phyloP scores from a whole-genome alignment of 202 grass and related monocot species.

The Panicum hallii region DNA sequence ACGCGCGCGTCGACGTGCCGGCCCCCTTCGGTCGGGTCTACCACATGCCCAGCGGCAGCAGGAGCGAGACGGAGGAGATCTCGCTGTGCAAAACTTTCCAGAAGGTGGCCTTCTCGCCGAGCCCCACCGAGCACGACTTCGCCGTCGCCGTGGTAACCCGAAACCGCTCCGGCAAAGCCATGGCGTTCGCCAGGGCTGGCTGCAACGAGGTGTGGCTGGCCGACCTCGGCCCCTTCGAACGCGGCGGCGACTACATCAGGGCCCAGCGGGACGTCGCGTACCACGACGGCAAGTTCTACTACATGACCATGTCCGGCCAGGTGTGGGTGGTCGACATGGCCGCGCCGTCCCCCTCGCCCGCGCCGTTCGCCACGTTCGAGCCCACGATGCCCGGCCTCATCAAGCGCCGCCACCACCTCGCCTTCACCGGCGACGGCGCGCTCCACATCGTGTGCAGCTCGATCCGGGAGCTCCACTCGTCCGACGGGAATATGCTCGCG shows the following conservation, averaged over 20 bases:
- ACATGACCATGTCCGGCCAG: background rate
- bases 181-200: slow-evolving; percentile 12
- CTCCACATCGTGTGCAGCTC: slow-evolving; percentile 31
- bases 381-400: background rate
- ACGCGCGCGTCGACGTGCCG: background rate
- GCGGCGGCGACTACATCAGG: background rate
- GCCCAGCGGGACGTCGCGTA: slow-evolving; percentile 13
- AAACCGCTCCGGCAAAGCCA: background rate
- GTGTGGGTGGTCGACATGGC: slow-evolving; percentile 24
- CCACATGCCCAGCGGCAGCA: no score
- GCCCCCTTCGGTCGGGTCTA: no score
- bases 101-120: slow-evolving; percentile 39
- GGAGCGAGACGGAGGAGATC: no score
- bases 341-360: no score
- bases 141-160: background rate
- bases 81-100: background rate
- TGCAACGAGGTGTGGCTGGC: background rate
- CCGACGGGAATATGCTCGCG: background rate
- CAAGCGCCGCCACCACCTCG: background rate
- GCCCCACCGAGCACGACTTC: slow-evolving; percentile 11
- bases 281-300: slow-evolving; percentile 39
- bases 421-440: slow-evolving; percentile 19
- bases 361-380: background rate
- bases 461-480: background rate
- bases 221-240: background rate